Conservation (phyloP, 2,329 filamentous ascomycete genomes). For the Aureobasidium sp. region DNA sequence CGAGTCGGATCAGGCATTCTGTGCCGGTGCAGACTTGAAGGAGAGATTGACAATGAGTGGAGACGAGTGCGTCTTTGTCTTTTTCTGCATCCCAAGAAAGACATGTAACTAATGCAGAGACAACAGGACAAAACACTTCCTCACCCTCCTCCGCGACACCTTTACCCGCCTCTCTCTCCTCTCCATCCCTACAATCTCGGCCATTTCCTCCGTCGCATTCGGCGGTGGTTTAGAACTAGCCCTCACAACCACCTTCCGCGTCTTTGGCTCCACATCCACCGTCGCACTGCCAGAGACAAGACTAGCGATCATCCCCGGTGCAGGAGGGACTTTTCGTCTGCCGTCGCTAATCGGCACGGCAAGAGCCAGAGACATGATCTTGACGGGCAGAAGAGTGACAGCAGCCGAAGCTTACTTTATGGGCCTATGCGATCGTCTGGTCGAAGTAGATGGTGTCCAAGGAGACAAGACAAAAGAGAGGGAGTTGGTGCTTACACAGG, state of each 20-base stretch:
- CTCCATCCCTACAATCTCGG: conserved; percentile 82
- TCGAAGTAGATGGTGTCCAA: conserved; percentile 64
- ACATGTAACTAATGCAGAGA: background rate
- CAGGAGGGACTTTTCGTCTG: conserved; percentile 84
- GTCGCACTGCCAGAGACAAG: conserved; percentile 87
- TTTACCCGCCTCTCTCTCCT: conserved; percentile 67
- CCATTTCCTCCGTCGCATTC: conserved; percentile 76
- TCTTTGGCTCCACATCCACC: conserved; percentile 70
- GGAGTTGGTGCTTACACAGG: conserved; percentile 64
- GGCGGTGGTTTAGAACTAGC: conserved; percentile 93
- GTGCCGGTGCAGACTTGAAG: conserved; percentile 90
- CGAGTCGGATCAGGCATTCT: conserved; percentile 81
- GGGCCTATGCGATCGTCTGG: conserved; percentile 81
- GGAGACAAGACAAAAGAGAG: conserved; percentile 44
- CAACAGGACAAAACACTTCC: conserved; percentile 68
- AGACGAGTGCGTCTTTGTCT: conserved; percentile 59
- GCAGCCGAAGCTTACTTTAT: conserved; percentile 86
- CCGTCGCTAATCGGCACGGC: conserved; percentile 71
- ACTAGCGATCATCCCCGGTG: conserved; percentile 89
- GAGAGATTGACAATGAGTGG: conserved; percentile 70
- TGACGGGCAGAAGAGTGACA: conserved; percentile 80
- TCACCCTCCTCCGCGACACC: conserved; percentile 67
- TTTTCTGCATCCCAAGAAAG: background rate
- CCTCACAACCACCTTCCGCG: conserved; percentile 79
- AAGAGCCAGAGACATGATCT: conserved; percentile 80